phyloP scores from a whole-genome alignment of 2,329 filamentous ascomycete genomes.

The Arthroderma sp. region DNA sequence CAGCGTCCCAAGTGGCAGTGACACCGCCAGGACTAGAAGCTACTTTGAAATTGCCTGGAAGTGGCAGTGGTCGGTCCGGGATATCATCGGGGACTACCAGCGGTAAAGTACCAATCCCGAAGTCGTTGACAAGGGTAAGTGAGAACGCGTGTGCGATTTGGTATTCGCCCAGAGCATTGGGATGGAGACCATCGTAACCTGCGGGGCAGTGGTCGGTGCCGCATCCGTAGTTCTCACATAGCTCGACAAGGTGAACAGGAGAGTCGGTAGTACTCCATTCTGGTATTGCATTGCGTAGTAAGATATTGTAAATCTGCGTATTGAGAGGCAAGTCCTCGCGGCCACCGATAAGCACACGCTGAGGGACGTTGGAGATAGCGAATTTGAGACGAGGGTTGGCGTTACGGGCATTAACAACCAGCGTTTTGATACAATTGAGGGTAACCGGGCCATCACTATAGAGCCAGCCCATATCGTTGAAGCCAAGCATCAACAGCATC shows the following conservation, averaged over 20 bases:
- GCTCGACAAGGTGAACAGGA: not conserved
- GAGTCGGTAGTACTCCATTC: not conserved
- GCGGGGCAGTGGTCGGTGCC: not conserved
- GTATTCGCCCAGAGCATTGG: slow-evolving; percentile 1
- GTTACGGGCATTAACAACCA: not conserved
- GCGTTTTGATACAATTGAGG: not conserved
- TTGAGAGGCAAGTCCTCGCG: not conserved
- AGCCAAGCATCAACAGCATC: not conserved
- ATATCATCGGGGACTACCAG: not conserved
- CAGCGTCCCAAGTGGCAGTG: not conserved
- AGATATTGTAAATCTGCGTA: not conserved
- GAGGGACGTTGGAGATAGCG: not conserved
- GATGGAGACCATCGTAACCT: slow-evolving; percentile 1
- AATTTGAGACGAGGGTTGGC: not conserved
- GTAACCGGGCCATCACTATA: not conserved
- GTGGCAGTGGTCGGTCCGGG: not conserved
- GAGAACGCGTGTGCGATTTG: slow-evolving; percentile 2
- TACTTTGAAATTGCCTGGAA: not conserved
- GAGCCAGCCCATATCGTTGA: not conserved
- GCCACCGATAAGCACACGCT: not conserved
- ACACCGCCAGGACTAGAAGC: not conserved
- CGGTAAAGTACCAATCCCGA: not conserved
- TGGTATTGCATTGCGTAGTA: not conserved
- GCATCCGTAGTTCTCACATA: not conserved
- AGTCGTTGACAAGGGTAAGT: not conserved